Evolutionary conservation across 768 basidiomycete genomes (phyloP), one percentile per base, ranked within the genome.

Genomic region (Termitomyces sp.): DNA sequence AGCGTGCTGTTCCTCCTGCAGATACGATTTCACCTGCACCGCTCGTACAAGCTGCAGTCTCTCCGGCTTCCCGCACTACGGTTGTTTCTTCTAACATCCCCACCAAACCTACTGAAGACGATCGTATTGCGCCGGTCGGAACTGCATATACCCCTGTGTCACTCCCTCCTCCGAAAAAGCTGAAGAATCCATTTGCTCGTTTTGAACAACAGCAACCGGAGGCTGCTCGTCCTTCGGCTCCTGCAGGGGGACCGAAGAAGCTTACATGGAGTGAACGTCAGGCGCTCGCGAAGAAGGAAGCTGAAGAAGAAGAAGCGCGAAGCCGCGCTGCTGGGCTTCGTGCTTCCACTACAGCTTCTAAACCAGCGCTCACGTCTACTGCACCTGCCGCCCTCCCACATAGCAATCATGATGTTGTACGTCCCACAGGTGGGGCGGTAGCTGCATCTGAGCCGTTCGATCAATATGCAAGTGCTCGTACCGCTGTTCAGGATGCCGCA

Each of bases 261-360:
- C 71, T 96, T 61, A 96, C 95, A 0, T 98, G 96, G 96, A 89
- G 83, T 59, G 91, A 98, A 70, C 81, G 95, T 23, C 95, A 98
- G 69, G 94, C 91, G 0, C 75, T 88, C n/a, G 89, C 93, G 1
- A 95, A 95, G 78, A 88, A 88, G 68, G 90, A 93, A 65, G 77
- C 81, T 16, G 91, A 87, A 63, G 93, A 91, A 64, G 95, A 93
- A 58, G 87, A 86, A 60, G 76, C 78, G 9, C 75, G 74, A 49
- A 92, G 89, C 66, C 84, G 77, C 47, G 74, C 77, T 47, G 85
- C 87, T 0, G 78, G 78, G 16, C 79, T 78, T 66, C 70, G 73
- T 46, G 65, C 79, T 5, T 69, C 80, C 0, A 64, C 74, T 2
- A 66, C 72, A n/a, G 64, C 68, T 8, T 44, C 68, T 0, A 74